Percentiles rank a stretch among this genome's conserved stretches.
These are phyloP conservation scores for Scenedesmus sp. DNA, from an alignment of 163 green algal species.

Conservation along the genomic window DNA sequence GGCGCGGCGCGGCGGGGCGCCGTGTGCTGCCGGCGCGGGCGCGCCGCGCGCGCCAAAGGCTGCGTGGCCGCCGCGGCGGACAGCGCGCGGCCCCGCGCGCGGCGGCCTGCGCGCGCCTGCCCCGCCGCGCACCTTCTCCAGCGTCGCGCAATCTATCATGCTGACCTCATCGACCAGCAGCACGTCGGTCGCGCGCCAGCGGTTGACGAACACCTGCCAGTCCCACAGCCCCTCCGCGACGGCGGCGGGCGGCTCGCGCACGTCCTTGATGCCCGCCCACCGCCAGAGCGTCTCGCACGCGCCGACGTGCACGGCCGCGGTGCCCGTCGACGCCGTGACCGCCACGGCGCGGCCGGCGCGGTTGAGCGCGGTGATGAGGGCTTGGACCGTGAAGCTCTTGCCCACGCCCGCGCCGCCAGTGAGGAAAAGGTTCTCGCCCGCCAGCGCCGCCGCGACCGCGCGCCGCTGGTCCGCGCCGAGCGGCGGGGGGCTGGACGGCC, in stretches of 20 bases:
- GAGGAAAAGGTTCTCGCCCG: neutral
- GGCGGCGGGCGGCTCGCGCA: neutral
- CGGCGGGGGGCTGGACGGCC: no score
- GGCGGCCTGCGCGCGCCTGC: neutral
- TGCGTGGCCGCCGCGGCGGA: no score
- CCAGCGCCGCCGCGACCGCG: neutral
- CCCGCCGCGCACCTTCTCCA: slow-evolving; percentile 12
- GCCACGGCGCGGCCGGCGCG: neutral
- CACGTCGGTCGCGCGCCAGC: neutral
- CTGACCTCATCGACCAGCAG: slow-evolving; percentile 31
- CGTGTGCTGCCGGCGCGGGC: neutral
- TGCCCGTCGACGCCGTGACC: slow-evolving; percentile 36
- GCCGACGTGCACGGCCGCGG: slow-evolving; percentile 5
- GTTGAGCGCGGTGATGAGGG: neutral
- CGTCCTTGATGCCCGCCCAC: neutral
- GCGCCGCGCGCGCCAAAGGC: no score
- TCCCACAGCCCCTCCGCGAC: slow-evolving; percentile 10
- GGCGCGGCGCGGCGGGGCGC: neutral
- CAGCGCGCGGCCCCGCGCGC: neutral
- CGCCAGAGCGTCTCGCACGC: neutral
- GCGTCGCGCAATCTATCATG: slow-evolving; percentile 10
- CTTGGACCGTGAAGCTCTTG: slow-evolving; percentile 15
- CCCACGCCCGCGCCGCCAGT: slow-evolving; percentile 24
- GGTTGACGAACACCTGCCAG: slow-evolving; percentile 2
- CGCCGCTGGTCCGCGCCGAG: slow-evolving; percentile 12